Conservation (phyloP, 2,329 filamentous ascomycete genomes). For the Exophiala phaeomuriformis region DNA sequence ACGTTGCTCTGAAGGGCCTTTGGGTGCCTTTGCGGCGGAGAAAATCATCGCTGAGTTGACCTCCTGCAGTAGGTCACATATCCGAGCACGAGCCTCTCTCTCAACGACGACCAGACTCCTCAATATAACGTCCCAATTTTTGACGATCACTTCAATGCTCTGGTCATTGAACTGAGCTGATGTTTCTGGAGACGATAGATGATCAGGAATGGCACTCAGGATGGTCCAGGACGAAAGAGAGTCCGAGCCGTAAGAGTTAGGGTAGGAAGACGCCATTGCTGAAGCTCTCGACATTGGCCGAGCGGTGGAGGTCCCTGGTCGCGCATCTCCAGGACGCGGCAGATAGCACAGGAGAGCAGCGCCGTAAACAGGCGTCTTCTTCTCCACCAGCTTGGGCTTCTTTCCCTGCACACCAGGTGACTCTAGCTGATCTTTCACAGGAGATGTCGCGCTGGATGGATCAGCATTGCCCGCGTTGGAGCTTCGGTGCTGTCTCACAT, state of each 20-base stretch:
- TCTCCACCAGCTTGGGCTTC: slow-evolving; percentile 43
- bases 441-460: slow-evolving; percentile 1
- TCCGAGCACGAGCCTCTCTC: slow-evolving; percentile 45
- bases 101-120: slow-evolving; percentile 50
- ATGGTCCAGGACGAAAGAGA: slow-evolving; percentile 27
- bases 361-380: slow-evolving; percentile 53
- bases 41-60: slow-evolving; percentile 36
- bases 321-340: slow-evolving; percentile 35
- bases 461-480: slow-evolving; percentile 10
- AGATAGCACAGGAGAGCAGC: slow-evolving; percentile 52
- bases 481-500: slow-evolving; percentile 16
- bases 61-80: slow-evolving; percentile 44
- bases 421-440: slow-evolving; percentile 2
- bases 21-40: slow-evolving; percentile 37
- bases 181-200: slow-evolving; percentile 16
- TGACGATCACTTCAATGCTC: slow-evolving; percentile 49
- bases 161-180: slow-evolving; percentile 36
- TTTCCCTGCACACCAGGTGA: slow-evolving; percentile 28
- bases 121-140: slow-evolving; percentile 54
- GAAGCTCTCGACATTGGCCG: slow-evolving; percentile 19
- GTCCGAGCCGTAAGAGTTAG: slow-evolving; percentile 26
- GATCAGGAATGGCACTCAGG: slow-evolving; percentile 26
- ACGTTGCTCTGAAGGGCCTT: slow-evolving; percentile 42
- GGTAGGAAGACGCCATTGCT: slow-evolving; percentile 13
- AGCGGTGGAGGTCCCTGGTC: slow-evolving; percentile 11